Evolutionary conservation across 2,329 filamentous ascomycete genomes (phyloP), one percentile per base, ranked within the genome.

Genomic region (Xylariaceae sp.): DNA sequence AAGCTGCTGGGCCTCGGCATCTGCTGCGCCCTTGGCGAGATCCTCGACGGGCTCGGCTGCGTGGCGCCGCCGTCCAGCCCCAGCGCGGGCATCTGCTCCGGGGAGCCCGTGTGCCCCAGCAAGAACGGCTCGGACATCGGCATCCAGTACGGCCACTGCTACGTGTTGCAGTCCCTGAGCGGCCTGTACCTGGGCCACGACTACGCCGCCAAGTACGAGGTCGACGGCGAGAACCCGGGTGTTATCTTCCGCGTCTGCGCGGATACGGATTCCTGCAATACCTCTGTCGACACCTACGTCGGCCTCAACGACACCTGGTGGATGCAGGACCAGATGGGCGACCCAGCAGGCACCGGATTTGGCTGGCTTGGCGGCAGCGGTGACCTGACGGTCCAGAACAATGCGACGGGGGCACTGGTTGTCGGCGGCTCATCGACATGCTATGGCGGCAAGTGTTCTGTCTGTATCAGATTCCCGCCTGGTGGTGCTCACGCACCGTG

Each of bases 171-270:
- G 40, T 50, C 55, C 14, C 10, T 58, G 37, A 42, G 51, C 44
- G 55, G 51, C 9, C 7, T 58, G 43, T 58, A 58, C 23, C 43
- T 58, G 6, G 55, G 55, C 29, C 55, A 58, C 47, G 55, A 58
- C 12, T 51, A 58, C 51, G 55, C 21, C 14, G 42, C 55, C 1
- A 58, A 58, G 12, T 58, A 58, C 16, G 55, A 58, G 23, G 51
- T 58, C 19, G 40, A 50, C 14, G 55, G 55, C 51, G 55, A 58
- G 48, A 58, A 58, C 40, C 55, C 55, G 2, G 55, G 55, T 2
- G 53, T 56, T n/a, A 48, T 56, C n/a, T 59, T 59, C 46, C 56
- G 51, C 12, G 53, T 59, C 20, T 59, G 52, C 46, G 56, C 40
- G 32, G 50, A 56, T 20, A 52, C 44, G 42, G 37, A 41, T 20